Evolutionary conservation across 2,329 filamentous ascomycete species (phyloP).

Genomic region (Colletotrichum sidae): DNA sequence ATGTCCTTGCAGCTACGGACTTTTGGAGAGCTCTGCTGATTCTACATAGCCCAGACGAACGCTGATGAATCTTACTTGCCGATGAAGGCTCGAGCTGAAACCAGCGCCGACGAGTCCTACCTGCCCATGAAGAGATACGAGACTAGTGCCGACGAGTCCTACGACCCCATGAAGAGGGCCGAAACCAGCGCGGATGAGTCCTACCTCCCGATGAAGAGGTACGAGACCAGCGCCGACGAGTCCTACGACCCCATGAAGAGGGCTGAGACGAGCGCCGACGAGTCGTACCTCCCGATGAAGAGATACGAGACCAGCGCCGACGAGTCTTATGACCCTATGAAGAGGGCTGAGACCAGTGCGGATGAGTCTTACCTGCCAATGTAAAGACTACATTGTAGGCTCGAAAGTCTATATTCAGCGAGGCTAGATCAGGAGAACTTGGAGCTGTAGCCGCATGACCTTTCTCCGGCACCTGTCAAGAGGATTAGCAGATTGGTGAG

Average conservation of each 20-base stretch:
- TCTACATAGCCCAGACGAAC: constrained; percentile 6
- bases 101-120: constrained; percentile 30
- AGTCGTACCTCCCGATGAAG: constrained; percentile 19
- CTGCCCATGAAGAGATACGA: constrained; percentile 27
- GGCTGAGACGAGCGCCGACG: constrained; percentile 18
- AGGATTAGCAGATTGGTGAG: too few relatives aligned
- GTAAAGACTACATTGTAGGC: neutral
- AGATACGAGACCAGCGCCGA: constrained; percentile 15
- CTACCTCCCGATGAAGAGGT: constrained; percentile 16
- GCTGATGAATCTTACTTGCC: constrained; percentile 32
- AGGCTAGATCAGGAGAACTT: too few relatives aligned
- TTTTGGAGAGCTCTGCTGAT: neutral
- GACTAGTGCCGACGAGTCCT: constrained; percentile 28
- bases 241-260: constrained; percentile 22
- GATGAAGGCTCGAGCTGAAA: constrained; percentile 26
- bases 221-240: constrained; percentile 24
- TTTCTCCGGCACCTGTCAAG: too few relatives aligned
- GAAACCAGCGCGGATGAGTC: constrained; percentile 24
- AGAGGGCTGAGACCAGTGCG: constrained; percentile 13
- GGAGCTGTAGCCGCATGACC: too few relatives aligned
- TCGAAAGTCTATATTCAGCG: too few relatives aligned
- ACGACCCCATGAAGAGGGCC: constrained; percentile 20
- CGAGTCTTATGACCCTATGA: constrained; percentile 17
- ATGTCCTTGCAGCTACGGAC: neutral
- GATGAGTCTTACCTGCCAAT: constrained; percentile 28